phyloP scores from a whole-genome alignment of 495 filamentous ascomycete genomes.

The Astrothelium subdiscretum region DNA sequence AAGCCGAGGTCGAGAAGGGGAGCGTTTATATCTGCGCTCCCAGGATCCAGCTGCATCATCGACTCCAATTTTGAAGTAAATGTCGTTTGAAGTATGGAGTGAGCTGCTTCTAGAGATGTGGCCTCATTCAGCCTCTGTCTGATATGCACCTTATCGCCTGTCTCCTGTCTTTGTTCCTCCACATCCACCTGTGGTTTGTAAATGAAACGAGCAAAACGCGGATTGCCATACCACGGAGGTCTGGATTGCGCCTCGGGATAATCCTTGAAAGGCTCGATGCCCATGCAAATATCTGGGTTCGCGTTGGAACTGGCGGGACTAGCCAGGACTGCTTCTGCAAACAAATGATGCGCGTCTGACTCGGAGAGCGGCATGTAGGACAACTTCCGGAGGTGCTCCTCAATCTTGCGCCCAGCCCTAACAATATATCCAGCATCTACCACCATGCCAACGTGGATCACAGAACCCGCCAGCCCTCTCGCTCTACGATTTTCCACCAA shows the following conservation, averaged over 20 bases:
- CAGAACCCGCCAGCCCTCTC: neutral
- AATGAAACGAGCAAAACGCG: neutral
- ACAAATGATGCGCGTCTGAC: neutral
- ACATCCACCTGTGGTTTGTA: neutral
- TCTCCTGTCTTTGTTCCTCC: neutral
- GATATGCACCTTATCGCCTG: neutral
- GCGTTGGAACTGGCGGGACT: too few species aligned
- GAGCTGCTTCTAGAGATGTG: neutral
- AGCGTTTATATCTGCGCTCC: too few species aligned
- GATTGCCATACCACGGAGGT: neutral
- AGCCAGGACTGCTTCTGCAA: neutral
- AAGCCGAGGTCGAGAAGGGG: too few species aligned
- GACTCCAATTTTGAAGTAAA: neutral
- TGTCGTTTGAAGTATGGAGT: neutral
- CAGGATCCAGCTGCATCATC: neutral
- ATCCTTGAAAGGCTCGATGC: neutral
- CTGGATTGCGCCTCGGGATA: neutral
- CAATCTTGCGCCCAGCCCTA: neutral
- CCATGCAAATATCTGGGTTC: neutral
- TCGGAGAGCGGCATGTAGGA: neutral
- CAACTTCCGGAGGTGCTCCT: neutral
- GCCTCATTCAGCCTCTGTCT: neutral
- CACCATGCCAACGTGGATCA: slow-evolving; percentile 1
- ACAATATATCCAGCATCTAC: neutral
- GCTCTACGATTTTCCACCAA: neutral